Percentiles rank a stretch among this genome's conserved stretches.
Evolutionary conservation across 345 rosid species (phyloP).

Genomic region (Noccaea caerulescens): DNA sequence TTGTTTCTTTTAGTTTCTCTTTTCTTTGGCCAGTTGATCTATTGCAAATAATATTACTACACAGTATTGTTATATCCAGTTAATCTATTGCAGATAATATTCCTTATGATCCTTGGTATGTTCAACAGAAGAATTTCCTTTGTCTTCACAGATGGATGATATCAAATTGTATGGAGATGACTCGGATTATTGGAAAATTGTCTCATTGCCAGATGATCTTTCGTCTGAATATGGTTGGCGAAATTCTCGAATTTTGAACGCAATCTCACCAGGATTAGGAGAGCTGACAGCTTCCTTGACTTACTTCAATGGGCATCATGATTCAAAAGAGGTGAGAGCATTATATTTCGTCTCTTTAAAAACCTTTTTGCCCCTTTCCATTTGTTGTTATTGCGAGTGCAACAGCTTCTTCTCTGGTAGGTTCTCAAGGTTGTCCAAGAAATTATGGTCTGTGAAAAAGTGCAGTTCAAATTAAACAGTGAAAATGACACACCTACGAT

Average conservation of each 20-base stretch:
- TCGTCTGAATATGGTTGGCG: slow-evolving; percentile 55
- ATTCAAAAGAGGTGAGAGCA: slow-evolving; percentile 62
- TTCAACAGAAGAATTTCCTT: slow-evolving; percentile 38
- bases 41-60: slow-evolving; percentile 9
- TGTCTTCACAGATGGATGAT: slow-evolving; percentile 71
- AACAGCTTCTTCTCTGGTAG: slow-evolving; percentile 48
- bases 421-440: slow-evolving; percentile 78
- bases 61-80: not conserved
- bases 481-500: slow-evolving; percentile 45
- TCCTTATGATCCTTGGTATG: slow-evolving; percentile 41
- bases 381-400: slow-evolving; percentile 13
- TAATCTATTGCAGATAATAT: slow-evolving; percentile 27
- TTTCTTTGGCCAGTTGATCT: slow-evolving; percentile 25
- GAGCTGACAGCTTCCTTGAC: slow-evolving; percentile 72
- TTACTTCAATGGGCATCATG: slow-evolving; percentile 56
- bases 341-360: slow-evolving; percentile 12
- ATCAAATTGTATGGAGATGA: slow-evolving; percentile 60
- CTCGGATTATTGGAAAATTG: slow-evolving; percentile 61
- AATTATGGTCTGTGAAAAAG: slow-evolving; percentile 75
- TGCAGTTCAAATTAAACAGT: slow-evolving; percentile 58
- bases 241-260: slow-evolving; percentile 63
- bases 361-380: slow-evolving; percentile 10
- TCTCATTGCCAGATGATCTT: slow-evolving; percentile 53
- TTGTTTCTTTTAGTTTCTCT: slow-evolving; percentile 31
- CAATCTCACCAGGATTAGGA: slow-evolving; percentile 73